Evolutionary conservation across 129 eudicot genomes (phyloP), one percentile per base, ranked within the genome.

Genomic region (Centaurea solstitialis): DNA sequence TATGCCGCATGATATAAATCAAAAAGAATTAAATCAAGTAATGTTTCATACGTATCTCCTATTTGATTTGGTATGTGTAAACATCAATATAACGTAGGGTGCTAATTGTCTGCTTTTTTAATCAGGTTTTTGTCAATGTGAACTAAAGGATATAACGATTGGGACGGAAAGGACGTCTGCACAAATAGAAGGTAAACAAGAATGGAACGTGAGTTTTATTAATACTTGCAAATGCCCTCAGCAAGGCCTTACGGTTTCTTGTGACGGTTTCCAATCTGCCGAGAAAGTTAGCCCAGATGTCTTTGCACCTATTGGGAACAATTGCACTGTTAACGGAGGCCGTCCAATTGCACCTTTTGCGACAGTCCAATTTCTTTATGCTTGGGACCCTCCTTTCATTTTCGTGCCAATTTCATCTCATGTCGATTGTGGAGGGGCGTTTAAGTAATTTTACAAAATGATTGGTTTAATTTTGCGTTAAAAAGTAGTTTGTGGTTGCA

Each of bases 351-450:
- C 83, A 45, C 80, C 80, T 23, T 84, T 84, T 18, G 4, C 87
- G 21, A 41, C 80, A 1, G 71, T 84, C 33, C 76, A 79, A 15
- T 84, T 83, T 83, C 75, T 79, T 72, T 83, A 83, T 26, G 87
- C 83, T 73, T 83, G 80, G 87, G 83, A 83, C 53, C 87, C 87
- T 21, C 83, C 87, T 78, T 83, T 83, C 50, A 78, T 83, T 17
- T 79, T 83, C 18, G 83, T 79, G 76, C 87, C 87, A 7, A 11
- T 77, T 66, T 83, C 87, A 6, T 83, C 87, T 22, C 75, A 72
- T 47, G 70, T 83, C 45, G 50, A 78, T 18, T 84, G 87, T 17
- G 24, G 70, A 72, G 62, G 70, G 41, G 50, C 53, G 3, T 76
- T 70, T 40, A 38, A 73, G 50, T 37, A 64, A 40, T 13, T 72